phyloP scores from a whole-genome alignment of 768 basidiomycete genomes.

The Rhizopogon vinicolor region DNA sequence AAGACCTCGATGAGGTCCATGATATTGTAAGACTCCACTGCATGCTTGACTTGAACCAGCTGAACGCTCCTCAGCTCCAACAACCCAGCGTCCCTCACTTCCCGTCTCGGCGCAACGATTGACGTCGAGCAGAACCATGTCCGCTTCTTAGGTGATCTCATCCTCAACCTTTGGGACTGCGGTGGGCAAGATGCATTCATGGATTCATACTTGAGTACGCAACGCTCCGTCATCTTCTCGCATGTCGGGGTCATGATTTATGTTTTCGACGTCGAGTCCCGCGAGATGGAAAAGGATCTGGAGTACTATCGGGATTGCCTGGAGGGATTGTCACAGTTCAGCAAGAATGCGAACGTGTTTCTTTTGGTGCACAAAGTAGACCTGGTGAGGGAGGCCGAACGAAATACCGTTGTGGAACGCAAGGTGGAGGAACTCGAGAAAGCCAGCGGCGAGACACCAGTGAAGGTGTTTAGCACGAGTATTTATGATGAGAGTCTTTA shows the following conservation, averaged over 20 bases:
- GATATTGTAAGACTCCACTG: constrained; percentile 72
- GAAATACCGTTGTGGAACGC: constrained; percentile 55
- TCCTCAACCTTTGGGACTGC: constrained; percentile 97
- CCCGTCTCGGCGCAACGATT: constrained; percentile 92
- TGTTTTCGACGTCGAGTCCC: constrained; percentile 92
- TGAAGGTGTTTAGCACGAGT: constrained; percentile 87
- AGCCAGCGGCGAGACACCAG: constrained; percentile 52
- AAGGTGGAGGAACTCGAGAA: constrained; percentile 71
- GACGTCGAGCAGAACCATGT: constrained; percentile 98
- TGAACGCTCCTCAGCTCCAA: constrained; percentile 62
- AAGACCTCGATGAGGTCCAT: constrained; percentile 99
- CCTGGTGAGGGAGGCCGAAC: constrained; percentile 61
- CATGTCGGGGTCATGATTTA: constrained; percentile 98
- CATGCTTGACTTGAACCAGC: constrained; percentile 1
- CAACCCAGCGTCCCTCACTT: constrained; percentile 88
- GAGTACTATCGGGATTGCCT: constrained; percentile 92
- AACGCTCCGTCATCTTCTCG: constrained; percentile 92
- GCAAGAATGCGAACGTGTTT: constrained; percentile 82
- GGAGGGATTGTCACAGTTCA: constrained; percentile 71
- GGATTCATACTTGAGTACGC: constrained; percentile 91
- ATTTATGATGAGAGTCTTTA: constrained; percentile 98
- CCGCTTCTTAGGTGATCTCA: constrained; percentile 92
- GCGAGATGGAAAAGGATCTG: constrained; percentile 81
- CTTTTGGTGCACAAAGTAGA: constrained; percentile 98
- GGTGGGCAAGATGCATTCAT: constrained; percentile 98